These are phyloP conservation scores for Centaurea solstitialis DNA, from an alignment of 129 eudicot genomes.

Conservation along the genomic window DNA sequence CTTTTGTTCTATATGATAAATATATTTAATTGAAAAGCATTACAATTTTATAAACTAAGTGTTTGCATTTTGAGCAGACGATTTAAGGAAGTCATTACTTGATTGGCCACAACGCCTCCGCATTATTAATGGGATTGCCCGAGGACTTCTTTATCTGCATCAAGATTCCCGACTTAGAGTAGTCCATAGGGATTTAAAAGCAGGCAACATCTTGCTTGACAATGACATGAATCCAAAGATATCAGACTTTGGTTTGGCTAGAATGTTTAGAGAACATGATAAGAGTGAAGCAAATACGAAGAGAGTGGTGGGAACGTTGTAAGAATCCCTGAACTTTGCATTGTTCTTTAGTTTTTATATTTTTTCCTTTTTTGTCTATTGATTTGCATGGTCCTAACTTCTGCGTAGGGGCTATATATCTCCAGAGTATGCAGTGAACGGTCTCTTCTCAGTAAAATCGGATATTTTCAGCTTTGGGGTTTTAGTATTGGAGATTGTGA, in stretches of 20 bases:
- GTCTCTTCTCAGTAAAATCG: constrained; percentile 37
- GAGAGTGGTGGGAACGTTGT: constrained; percentile 58
- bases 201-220: constrained; percentile 53
- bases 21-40: not conserved
- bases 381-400: not conserved
- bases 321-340: no score
- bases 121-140: constrained; percentile 46
- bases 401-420: constrained; percentile 43
- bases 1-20: not conserved
- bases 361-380: not conserved
- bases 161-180: constrained; percentile 52
- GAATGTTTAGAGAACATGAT: constrained; percentile 41
- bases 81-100: constrained; percentile 17
- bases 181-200: constrained; percentile 63
- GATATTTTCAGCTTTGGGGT: constrained; percentile 47
- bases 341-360: not conserved
- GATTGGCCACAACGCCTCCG: constrained; percentile 50
- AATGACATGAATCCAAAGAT: constrained; percentile 50
- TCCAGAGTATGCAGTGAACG: constrained; percentile 46
- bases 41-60: not conserved
- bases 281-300: constrained; percentile 40
- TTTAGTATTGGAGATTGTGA: constrained; percentile 40
- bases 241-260: constrained; percentile 63
- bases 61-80: constrained; percentile 20
- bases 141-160: constrained; percentile 61